Conservation (phyloP, 2,329 filamentous ascomycete genomes). For the Colletotrichum melonis region DNA sequence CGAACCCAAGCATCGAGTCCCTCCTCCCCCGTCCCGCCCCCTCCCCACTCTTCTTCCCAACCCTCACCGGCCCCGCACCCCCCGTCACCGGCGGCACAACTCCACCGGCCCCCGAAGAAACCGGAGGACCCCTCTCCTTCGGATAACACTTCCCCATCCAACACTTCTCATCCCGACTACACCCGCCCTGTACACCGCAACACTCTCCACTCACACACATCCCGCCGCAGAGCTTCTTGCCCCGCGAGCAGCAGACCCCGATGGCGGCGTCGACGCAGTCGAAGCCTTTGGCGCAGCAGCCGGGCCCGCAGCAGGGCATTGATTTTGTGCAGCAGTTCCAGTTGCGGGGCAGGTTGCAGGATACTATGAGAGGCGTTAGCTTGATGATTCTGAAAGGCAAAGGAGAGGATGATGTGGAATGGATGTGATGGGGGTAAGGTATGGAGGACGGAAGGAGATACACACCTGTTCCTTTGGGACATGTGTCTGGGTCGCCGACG, state of each 20-base stretch:
- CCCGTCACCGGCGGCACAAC: background rate
- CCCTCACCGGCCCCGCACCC: no score
- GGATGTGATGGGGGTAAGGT: no score
- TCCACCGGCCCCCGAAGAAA: conserved; percentile 1
- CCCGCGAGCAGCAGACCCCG: conserved; percentile 19
- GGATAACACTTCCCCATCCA: conserved; percentile 9
- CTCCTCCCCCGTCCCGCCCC: background rate
- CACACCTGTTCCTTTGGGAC: conserved; percentile 9
- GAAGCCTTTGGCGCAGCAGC: conserved; percentile 20
- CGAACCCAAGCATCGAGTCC: background rate
- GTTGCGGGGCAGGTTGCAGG: conserved; percentile 30
- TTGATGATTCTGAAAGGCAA: background rate
- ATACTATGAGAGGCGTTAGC: background rate
- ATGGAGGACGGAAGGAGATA: rapidly evolving
- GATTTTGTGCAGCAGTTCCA: conserved; percentile 28
- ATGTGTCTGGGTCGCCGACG: background rate
- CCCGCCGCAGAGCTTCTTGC: conserved; percentile 11
- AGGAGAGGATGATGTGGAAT: background rate
- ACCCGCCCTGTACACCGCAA: conserved; percentile 4
- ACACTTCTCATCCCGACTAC: background rate
- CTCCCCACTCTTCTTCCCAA: background rate
- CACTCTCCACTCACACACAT: conserved; percentile 21
- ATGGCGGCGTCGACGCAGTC: conserved; percentile 25
- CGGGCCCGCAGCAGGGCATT: conserved; percentile 16
- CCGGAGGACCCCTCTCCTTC: background rate